phyloP scores from a whole-genome alignment of 768 basidiomycete genomes.

The Pleurotus cornucopiae region DNA sequence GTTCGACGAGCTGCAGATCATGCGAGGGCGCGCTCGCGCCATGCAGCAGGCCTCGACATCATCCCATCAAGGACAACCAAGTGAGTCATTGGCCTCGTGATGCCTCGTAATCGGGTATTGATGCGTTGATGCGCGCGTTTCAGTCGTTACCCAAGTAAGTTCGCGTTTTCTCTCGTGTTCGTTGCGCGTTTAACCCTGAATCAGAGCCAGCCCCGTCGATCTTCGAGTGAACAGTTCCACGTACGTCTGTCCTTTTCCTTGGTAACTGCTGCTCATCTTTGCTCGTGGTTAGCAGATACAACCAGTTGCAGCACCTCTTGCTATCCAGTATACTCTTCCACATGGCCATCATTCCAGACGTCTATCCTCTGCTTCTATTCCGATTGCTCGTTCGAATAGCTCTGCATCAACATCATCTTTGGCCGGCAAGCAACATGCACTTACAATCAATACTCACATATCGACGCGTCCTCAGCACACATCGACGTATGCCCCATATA shows the following conservation, averaged over 20 bases:
- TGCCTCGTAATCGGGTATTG: no score
- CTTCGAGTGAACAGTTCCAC: neutral
- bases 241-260: no score
- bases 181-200: neutral
- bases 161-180: neutral
- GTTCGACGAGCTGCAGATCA: neutral
- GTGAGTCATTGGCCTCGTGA: no score
- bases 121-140: no score
- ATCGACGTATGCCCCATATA: neutral
- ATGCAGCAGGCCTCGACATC: neutral
- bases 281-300: no score
- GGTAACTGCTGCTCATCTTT: no score
- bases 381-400: neutral
- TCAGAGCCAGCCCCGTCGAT: neutral
- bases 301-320: neutral
- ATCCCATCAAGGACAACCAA: neutral
- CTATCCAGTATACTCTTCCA: neutral
- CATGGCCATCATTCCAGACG: neutral
- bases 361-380: neutral
- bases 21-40: no score
- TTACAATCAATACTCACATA: slow-evolving; percentile 1
- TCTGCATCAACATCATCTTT: neutral
- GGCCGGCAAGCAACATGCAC: neutral
- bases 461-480: neutral
- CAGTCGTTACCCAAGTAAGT: neutral